Conservation (phyloP, 2,329 filamentous ascomycete genomes). For the Colletotrichum sp. region DNA sequence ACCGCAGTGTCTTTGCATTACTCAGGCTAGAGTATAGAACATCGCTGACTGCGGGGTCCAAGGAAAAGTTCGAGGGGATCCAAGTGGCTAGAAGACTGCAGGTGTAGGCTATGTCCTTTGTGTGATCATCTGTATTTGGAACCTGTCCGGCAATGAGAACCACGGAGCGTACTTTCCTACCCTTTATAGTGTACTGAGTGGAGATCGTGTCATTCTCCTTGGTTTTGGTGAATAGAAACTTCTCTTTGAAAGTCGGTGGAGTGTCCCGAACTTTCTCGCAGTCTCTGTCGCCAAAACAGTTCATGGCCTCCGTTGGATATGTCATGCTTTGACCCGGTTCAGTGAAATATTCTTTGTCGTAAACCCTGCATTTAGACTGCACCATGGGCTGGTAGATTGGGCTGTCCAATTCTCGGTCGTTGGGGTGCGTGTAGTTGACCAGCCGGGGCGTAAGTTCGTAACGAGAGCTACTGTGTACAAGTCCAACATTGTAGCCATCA, state of each 20-base stretch:
- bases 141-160: neutral
- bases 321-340: neutral
- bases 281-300: neutral
- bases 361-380: neutral
- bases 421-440: neutral
- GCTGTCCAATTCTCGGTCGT: neutral
- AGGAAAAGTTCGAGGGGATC: neutral
- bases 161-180: neutral
- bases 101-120: neutral
- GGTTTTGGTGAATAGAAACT: neutral
- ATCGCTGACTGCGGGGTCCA: neutral
- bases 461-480: neutral
- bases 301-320: neutral
- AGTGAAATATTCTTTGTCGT: neutral
- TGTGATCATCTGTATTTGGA: neutral
- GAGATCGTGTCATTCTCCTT: neutral
- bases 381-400: neutral
- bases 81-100: neutral
- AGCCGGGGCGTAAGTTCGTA: neutral
- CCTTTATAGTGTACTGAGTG: neutral
- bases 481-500: neutral
- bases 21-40: neutral
- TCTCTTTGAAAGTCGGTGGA: neutral
- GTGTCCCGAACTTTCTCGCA: neutral
- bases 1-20: neutral